Base-by-base conservation (phyloP, 2,329 filamentous ascomycete genomes). In the Fusarium chaquense region DNA sequence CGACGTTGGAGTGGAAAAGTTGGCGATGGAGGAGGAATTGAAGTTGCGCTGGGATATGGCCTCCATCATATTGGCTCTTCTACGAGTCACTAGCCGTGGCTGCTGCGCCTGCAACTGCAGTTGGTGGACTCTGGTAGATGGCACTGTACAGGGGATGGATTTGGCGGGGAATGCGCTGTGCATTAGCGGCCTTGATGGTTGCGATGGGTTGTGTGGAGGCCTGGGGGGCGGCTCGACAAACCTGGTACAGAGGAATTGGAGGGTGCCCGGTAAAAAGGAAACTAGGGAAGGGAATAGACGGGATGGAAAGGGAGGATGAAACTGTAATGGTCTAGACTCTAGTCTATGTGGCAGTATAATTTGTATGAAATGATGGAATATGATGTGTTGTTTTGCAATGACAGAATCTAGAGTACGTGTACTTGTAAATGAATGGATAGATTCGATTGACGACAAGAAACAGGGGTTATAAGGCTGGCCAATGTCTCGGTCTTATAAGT, bases 1-100 rank as follows among this genome's bases (percentile, higher is more conserved):
- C 36, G 63, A 52, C 52, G 56, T 44, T n/a, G 65, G 51, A 41
- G 70, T 67, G 18, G 71, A 56, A 51, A 65, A 65, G 62, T 72
- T 73, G 65, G 65, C 57, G 64, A 74, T 69, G 58, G 72, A 70
- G 51, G 72, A 70, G 24, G 69, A 73, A 67, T 58, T 74, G 72
- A 74, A 51, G 65, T 63, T 74, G 68, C 65, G 72, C 62, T 72
- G 68, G 62, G 62, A 65, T 59, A 72, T 60, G 52, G 65, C 67
- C 57, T 74, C 70, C 72, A 74, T 74, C 67, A 73, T 74, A 59
- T 18, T 62, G 45, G 56, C 33, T 54, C 44, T 45, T 35, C 47
- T 58, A 41, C 56, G 56, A 62, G 49, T 58, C 56, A 36, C 50
- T 53, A 45, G 56, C 45, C 26, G 59, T 47, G 47, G 46, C 47